Conservation (phyloP, 306 rosid genomes). For the Aeschynomene evenia region DNA sequence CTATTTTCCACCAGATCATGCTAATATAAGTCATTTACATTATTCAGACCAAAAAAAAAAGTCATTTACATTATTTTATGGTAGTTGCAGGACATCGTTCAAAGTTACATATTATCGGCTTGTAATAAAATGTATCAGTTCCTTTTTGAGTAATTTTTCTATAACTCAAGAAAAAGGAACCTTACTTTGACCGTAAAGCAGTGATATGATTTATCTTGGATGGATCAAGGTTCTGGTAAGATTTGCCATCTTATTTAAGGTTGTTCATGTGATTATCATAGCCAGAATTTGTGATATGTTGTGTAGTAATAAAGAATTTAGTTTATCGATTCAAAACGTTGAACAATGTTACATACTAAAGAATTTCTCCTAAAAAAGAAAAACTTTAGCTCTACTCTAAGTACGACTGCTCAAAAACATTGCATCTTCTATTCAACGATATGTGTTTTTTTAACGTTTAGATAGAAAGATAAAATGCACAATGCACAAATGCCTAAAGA, state of each 20-base stretch:
- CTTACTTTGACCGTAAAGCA: not conserved
- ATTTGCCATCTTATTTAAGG: not conserved
- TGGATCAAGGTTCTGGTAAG: not conserved
- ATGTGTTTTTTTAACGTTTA: too few relatives aligned
- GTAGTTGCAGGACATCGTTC: slow-evolving; percentile 32
- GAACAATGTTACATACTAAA: too few relatives aligned
- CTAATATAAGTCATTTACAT: slow-evolving; percentile 31
- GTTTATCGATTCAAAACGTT: too few relatives aligned
- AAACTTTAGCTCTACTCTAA: too few relatives aligned
- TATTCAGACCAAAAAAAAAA: too few relatives aligned
- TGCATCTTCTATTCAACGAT: too few relatives aligned
- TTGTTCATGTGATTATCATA: not conserved
- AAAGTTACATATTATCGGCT: slow-evolving; percentile 32
- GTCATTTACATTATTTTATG: slow-evolving; percentile 30
- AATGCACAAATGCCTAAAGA: too few relatives aligned
- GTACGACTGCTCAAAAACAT: too few relatives aligned
- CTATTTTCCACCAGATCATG: slow-evolving; percentile 30
- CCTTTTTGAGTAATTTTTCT: slow-evolving; percentile 16
- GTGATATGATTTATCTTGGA: slow-evolving; percentile 14
- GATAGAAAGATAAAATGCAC: too few relatives aligned
- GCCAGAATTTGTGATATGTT: not conserved
- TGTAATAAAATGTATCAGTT: slow-evolving; percentile 26
- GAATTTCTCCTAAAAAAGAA: too few relatives aligned
- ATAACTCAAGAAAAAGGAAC: not conserved
- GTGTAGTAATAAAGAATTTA: too few relatives aligned